These are phyloP conservation scores for Cercis canadensis DNA, from an alignment of 306 rosid species.

Conservation along the genomic window DNA sequence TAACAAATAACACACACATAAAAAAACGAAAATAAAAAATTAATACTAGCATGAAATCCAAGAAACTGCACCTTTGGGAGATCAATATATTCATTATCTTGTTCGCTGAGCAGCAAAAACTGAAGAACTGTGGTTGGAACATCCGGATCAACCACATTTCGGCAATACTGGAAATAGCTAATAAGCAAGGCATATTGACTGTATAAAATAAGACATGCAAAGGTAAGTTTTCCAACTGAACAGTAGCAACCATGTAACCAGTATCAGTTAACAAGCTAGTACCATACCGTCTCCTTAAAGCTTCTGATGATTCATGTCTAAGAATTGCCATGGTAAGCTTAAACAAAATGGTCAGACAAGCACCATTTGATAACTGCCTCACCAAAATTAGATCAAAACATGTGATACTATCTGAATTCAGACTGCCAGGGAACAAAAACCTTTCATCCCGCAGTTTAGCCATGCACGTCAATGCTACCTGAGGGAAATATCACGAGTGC, in stretches of 20 bases:
- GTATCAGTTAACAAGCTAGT: constrained; percentile 10
- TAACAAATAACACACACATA: not conserved
- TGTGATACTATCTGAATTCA: constrained; percentile 72
- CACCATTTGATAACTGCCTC: constrained; percentile 90
- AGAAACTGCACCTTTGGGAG: constrained; percentile 75
- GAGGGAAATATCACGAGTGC: constrained; percentile 33
- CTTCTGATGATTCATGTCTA: constrained; percentile 90
- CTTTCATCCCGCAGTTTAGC: constrained; percentile 96
- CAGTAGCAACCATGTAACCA: constrained; percentile 32
- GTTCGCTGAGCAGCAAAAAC: constrained; percentile 74
- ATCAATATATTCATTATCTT: constrained; percentile 85
- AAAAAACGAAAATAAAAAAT: too few species aligned
- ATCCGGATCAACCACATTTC: constrained; percentile 86
- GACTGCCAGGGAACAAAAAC: constrained; percentile 77
- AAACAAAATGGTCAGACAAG: constrained; percentile 87
- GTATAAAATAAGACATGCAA: constrained; percentile 44
- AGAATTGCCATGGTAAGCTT: constrained; percentile 85
- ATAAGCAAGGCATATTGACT: constrained; percentile 95
- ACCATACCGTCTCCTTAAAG: constrained; percentile 91
- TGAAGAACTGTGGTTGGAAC: constrained; percentile 90
- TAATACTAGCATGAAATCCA: not conserved
- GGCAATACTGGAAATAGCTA: constrained; percentile 97
- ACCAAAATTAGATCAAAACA: constrained; percentile 84
- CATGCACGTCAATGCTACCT: constrained; percentile 98
- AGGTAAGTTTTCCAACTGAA: constrained; percentile 50